phyloP scores from a whole-genome alignment of 306 rosid genomes.

The Trifolium fragiferum region DNA sequence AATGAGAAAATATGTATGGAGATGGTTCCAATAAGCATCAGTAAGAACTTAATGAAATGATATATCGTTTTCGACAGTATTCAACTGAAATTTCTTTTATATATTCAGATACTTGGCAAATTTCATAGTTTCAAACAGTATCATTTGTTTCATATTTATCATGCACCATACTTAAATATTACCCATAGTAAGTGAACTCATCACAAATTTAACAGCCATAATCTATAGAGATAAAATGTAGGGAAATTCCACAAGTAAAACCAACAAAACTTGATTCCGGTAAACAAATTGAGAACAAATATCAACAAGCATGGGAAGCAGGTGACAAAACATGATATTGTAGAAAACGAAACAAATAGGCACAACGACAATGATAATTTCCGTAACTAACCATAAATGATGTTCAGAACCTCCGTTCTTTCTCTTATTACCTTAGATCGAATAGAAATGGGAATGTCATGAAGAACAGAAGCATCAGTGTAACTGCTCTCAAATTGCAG shows the following conservation, averaged over 20 bases:
- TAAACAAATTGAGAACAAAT: constrained; percentile 10
- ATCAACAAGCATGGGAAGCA: constrained; percentile 13
- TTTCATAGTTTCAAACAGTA: background rate
- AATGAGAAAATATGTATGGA: constrained; percentile 23
- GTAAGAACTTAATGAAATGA: constrained; percentile 2
- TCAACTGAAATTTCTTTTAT: constrained; percentile 20
- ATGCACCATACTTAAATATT: background rate
- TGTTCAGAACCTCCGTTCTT: constrained; percentile 27
- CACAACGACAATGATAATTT: constrained; percentile 2
- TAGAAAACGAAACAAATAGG: constrained; percentile 13
- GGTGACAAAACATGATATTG: background rate
- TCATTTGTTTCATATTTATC: constrained; percentile 5
- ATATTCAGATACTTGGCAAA: background rate
- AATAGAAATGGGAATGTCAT: constrained; percentile 84
- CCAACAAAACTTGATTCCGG: constrained; percentile 29
- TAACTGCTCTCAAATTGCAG: constrained; percentile 92
- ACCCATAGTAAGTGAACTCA: background rate
- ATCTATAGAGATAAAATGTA: constrained; percentile 9
- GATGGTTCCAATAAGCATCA: background rate
- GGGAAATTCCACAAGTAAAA: constrained; percentile 18
- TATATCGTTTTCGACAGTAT: constrained; percentile 7
- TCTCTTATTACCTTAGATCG: constrained; percentile 74
- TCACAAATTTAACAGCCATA: constrained; percentile 25
- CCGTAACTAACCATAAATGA: constrained; percentile 11
- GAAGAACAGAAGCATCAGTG: constrained; percentile 81